A percentile compares a stretch with the other conserved stretches of the same genome.
Conservation (phyloP, 352 stramenopile species). For the Peronospora belbahrii region DNA sequence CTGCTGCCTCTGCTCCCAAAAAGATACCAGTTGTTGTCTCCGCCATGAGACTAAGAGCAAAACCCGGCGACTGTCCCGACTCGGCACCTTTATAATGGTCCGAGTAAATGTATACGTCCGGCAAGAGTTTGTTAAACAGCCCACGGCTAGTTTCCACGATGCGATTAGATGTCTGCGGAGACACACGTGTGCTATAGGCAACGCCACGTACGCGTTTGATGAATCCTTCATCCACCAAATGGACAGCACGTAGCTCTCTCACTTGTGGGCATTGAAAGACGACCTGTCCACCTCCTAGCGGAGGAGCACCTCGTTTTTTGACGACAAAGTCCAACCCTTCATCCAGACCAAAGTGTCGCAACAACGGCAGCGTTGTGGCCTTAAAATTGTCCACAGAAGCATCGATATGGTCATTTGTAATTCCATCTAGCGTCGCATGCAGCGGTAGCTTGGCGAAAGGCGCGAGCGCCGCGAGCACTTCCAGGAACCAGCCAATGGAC, state of each 20-base stretch:
- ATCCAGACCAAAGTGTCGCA: constrained; percentile 95
- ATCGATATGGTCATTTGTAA: constrained; percentile 93
- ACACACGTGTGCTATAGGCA: constrained; percentile 94
- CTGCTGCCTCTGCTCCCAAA: constrained; percentile 89
- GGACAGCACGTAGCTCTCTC: constrained; percentile 89
- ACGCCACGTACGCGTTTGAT: constrained; percentile 97
- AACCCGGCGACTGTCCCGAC: constrained; percentile 86
- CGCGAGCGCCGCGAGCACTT: constrained; percentile 94
- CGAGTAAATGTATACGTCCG: constrained; percentile 99
- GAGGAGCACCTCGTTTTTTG: constrained; percentile 87
- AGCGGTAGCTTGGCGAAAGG: constrained; percentile 96
- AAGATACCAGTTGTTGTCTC: constrained; percentile 96
- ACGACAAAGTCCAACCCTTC: constrained; percentile 81
- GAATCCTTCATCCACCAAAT: constrained; percentile 94
- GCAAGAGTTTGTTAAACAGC: constrained; percentile 96
- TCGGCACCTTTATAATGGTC: constrained; percentile 94
- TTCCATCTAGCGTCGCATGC: constrained; percentile 89
- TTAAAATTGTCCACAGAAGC: constrained; percentile 92
- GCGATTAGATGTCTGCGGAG: constrained; percentile 94
- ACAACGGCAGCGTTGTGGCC: constrained; percentile 90
- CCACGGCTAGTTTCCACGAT: constrained; percentile 94
- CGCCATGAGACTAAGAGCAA: constrained; percentile 91
- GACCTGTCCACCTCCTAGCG: constrained; percentile 79
- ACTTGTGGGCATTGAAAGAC: constrained; percentile 94
- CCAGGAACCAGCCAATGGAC: constrained; percentile 97